Evolutionary conservation across 495 filamentous ascomycete species (phyloP).

Genomic region (Hypoxylon lienhwacheense): DNA sequence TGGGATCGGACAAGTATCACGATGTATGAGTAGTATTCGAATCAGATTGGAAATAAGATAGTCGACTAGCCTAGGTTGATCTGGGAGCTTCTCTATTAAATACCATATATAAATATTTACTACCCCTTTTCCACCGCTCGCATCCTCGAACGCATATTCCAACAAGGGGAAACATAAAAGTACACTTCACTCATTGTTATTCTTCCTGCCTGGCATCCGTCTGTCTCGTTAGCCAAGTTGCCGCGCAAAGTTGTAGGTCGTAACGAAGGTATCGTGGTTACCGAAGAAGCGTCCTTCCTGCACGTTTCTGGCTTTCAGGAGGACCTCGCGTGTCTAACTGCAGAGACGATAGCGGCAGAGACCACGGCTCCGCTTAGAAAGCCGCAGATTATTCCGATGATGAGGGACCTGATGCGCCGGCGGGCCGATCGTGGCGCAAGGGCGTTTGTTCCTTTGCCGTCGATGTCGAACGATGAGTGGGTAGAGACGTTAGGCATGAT

Average conservation of each 20-base stretch:
- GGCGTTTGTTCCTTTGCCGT: background rate
- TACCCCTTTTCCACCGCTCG: too few species aligned
- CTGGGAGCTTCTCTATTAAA: too few species aligned
- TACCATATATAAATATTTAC: too few species aligned
- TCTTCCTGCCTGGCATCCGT: too few species aligned
- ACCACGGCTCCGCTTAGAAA: conserved; percentile 13
- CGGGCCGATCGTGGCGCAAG: background rate
- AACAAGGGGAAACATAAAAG: too few species aligned
- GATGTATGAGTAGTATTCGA: too few species aligned
- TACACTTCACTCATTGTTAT: too few species aligned
- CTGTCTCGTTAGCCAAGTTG: too few species aligned
- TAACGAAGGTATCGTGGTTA: background rate
- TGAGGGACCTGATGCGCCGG: conserved; percentile 4
- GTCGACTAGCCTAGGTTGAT: too few species aligned
- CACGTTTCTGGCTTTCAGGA: background rate
- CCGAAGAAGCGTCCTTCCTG: background rate
- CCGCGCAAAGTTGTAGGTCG: background rate
- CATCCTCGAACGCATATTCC: too few species aligned
- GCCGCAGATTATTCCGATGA: conserved; percentile 7
- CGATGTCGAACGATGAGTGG: background rate
- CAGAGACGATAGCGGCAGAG: conserved; percentile 1
- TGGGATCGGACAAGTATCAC: too few species aligned
- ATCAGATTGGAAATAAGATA: too few species aligned
- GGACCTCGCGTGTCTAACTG: background rate
- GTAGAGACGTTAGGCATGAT: background rate